These are phyloP conservation scores for Verticillium zaregamsianum DNA, from an alignment of 2,329 filamentous ascomycete genomes.

Conservation along the genomic window DNA sequence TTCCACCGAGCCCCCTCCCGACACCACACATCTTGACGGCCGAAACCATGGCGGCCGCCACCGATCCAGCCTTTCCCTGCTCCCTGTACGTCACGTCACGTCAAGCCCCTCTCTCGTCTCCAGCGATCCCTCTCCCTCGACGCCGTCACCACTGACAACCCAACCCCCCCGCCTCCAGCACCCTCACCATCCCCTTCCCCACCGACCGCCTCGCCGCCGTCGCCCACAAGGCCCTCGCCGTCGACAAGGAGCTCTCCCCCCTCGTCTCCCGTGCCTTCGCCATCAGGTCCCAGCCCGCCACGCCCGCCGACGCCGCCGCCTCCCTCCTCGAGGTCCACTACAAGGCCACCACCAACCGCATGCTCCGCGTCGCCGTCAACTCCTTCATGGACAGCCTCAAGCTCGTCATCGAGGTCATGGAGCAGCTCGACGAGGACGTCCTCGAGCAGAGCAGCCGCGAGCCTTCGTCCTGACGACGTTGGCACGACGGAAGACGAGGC, in stretches of 20 bases:
- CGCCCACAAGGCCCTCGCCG: constrained; percentile 70
- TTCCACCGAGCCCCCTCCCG: background rate
- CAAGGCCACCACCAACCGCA: constrained; percentile 86
- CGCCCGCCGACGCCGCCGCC: constrained; percentile 18
- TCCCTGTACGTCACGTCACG: constrained; percentile 46
- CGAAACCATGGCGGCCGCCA: constrained; percentile 30
- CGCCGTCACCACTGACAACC: background rate
- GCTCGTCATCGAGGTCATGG: constrained; percentile 84
- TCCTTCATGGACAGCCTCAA: constrained; percentile 89
- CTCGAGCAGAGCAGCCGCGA: constrained; percentile 33
- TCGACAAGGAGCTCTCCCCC: constrained; percentile 85
- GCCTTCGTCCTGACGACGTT: background rate
- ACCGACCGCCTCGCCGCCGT: constrained; percentile 71
- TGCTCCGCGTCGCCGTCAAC: constrained; percentile 94
- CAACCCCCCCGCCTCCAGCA: constrained; percentile 39
- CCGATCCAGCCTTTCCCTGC: constrained; percentile 55
- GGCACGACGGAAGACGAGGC: background rate
- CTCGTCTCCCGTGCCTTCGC: constrained; percentile 71
- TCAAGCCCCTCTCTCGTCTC: too few species aligned
- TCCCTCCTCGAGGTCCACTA: constrained; percentile 70
- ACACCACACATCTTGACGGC: background rate
- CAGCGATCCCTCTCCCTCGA: background rate
- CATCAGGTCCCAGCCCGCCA: constrained; percentile 30
- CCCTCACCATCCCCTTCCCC: constrained; percentile 76
- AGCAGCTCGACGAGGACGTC: constrained; percentile 82